Evolutionary conservation across 2,329 filamentous ascomycete species (phyloP), one percentile per base, ranked within the genome.

Genomic region (Pezizomycotina sp.): DNA sequence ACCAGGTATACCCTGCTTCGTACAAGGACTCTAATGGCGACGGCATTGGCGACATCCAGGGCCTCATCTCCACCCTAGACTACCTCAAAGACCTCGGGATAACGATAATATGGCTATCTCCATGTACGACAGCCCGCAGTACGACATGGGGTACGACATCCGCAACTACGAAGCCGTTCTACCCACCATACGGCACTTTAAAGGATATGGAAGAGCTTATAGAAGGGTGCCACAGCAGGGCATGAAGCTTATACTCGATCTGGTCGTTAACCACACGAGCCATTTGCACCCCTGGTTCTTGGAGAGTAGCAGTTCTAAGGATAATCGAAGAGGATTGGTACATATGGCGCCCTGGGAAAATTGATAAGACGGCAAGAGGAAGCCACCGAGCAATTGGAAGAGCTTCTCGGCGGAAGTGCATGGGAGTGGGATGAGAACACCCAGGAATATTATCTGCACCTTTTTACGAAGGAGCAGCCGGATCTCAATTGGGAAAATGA

Each of bases 401-500:
- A 38, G 13, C 5, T 10, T 7, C 8, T 9, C 13, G 10, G 7
- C 12, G 22, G 22, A 24, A 57, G 54, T 12, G 64, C 58, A 2
- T 66, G 63, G 63, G 56, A 61, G 28, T 69, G 61, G 21, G 63
- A 66, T 40, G 60, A 63, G 48, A 44, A 53, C 9, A 65, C 63
- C 1, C 55, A 56, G 6, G 61, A 66, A 46, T 66, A 66, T 50
- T 69, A 69, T 40, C 55, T 69, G 1, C 64, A 66, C 43, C 63
- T 89, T 7, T 91, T 81, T 55, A 71, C 74, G 6, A 66, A 65
- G 3, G 70, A 78, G 46, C 80, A 86, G 53, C 79, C 81, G 0
- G 81, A 89, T 49, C 63, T 89, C 9, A 89, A 89, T 57, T 89
- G 78, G 78, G 77, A 84, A 51, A 78, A 75, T 37, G n/a, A n/a